A percentile compares a stretch with the other conserved stretches of the same genome.
These are phyloP conservation scores for Syncephalis plumigaleata DNA, from an alignment of 371 early-diverging fungal genomes.

Conservation along the genomic window DNA sequence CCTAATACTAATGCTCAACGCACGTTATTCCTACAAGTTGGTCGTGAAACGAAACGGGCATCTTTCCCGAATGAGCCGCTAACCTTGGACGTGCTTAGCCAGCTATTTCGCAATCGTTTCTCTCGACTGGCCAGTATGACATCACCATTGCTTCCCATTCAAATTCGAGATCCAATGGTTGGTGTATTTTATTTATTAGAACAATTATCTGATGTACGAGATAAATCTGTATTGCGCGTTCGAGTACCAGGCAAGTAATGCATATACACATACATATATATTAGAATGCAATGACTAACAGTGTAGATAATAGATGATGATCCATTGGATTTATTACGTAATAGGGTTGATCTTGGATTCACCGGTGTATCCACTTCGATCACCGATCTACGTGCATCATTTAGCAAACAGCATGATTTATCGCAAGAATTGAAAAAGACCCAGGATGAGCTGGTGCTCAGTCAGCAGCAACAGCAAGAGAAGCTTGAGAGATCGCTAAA, in stretches of 20 bases:
- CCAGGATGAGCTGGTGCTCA: not conserved
- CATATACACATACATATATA: not conserved
- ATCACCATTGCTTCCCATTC: constrained; percentile 16
- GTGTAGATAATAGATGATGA: too few relatives aligned
- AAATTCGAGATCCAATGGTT: constrained; percentile 38
- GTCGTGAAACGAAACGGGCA: too few relatives aligned
- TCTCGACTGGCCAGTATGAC: too few relatives aligned
- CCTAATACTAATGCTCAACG: too few relatives aligned
- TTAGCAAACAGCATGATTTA: constrained; percentile 13
- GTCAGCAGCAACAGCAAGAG: constrained; percentile 1
- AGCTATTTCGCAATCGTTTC: too few relatives aligned
- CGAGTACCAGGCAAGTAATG: constrained; percentile 34
- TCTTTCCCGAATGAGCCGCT: too few relatives aligned
- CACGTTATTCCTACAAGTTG: too few relatives aligned
- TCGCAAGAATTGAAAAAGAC: not conserved
- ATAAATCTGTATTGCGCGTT: constrained; percentile 39
- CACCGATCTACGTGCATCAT: constrained; percentile 14
- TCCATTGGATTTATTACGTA: too few relatives aligned
- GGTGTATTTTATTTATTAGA: constrained; percentile 50
- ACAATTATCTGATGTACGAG: constrained; percentile 34
- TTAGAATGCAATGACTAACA: constrained; percentile 1
- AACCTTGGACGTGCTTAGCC: too few relatives aligned
- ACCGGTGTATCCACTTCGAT: constrained; percentile 17
- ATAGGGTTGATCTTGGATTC: constrained; percentile 20
- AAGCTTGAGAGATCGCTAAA: constrained; percentile 5